Evolutionary conservation across 148 eudicot species (phyloP), one percentile per base, ranked within the genome.

Genomic region (Salicornia ramosissima): DNA sequence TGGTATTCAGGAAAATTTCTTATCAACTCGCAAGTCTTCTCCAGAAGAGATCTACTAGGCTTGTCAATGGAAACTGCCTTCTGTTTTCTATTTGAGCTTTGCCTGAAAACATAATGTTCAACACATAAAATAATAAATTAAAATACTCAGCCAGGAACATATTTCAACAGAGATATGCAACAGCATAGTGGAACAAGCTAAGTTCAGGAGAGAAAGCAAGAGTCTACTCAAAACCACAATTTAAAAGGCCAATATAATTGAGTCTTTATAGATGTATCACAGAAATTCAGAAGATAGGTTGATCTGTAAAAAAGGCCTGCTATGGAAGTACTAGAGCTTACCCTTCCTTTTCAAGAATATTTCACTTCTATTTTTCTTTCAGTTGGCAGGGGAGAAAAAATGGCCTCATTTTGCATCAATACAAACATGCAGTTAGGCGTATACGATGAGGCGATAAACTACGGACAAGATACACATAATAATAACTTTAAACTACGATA

Each of bases 11-110:
- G 97, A 74, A 88, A 94, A 40, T 88, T 85, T 75, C 84, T 88
- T 67, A 94, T 90, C 68, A 94, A 73, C 85, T 88, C 96, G 77
- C 97, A 94, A 3, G 95, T 90, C 85, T 94, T 90, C 72, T 88
- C 88, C 83, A 94, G 69, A 76, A 94, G 97, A 71, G 96, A 83
- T 47, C 71, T 71, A 57, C 42, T 72, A 40, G 81, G 50, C 62
- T 74, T 75, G 74, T 55, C 76, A 79, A 71, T 80, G 6, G 85
- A 68, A 53, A 65, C 65, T 33, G 86, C 62, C 40, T 53, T 72
- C 81, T 82, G 86, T 58, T 85, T 86, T 83, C 78, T 90, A 75
- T 40, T 83, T 52, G 80, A 43, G 70, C 75, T 82, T 80, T 80
- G 89, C 77, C 96, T 90, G 88, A 70, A 76, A 74, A 40, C 19